phyloP scores from a whole-genome alignment of 129 eudicot genomes.

The Tanacetum coccineum region DNA sequence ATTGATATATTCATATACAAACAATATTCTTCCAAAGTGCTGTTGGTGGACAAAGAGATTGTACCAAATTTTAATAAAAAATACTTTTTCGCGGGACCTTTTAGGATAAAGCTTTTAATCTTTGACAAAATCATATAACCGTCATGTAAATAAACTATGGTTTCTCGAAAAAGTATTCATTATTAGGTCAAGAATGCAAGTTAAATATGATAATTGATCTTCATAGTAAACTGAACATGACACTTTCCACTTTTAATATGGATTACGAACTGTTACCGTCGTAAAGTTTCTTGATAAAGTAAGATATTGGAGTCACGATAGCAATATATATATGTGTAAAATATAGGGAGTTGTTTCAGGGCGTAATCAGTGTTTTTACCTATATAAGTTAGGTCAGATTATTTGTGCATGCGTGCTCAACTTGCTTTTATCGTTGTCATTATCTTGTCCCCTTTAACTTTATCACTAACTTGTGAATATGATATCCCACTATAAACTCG shows the following conservation, averaged over 20 bases:
- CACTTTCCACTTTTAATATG: constrained; percentile 10
- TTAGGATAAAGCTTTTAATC: constrained; percentile 24
- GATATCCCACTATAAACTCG: constrained; percentile 23
- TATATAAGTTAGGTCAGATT: constrained; percentile 38
- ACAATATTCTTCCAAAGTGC: constrained; percentile 37
- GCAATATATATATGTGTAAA: background rate
- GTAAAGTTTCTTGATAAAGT: constrained; percentile 14
- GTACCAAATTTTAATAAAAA: constrained; percentile 39
- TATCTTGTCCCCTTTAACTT: constrained; percentile 27
- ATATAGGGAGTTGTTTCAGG: background rate
- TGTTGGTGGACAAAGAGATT: constrained; percentile 43
- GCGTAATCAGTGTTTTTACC: constrained; percentile 20
- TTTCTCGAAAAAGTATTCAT: constrained; percentile 7
- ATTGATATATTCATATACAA: constrained; percentile 27
- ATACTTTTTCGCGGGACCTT: constrained; percentile 40
- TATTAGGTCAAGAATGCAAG: constrained; percentile 15
- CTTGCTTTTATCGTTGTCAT: constrained; percentile 26
- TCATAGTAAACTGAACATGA: constrained; percentile 5
- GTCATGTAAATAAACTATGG: constrained; percentile 23
- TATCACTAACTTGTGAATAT: constrained; percentile 31
- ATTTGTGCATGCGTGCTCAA: constrained; percentile 28
- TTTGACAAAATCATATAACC: constrained; percentile 33
- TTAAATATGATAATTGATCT: constrained; percentile 14
- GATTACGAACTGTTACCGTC: constrained; percentile 1
- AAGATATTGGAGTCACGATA: background rate